Evolutionary conservation across 2,329 filamentous ascomycete genomes (phyloP).

Genomic region (Xylariaceae sp.): DNA sequence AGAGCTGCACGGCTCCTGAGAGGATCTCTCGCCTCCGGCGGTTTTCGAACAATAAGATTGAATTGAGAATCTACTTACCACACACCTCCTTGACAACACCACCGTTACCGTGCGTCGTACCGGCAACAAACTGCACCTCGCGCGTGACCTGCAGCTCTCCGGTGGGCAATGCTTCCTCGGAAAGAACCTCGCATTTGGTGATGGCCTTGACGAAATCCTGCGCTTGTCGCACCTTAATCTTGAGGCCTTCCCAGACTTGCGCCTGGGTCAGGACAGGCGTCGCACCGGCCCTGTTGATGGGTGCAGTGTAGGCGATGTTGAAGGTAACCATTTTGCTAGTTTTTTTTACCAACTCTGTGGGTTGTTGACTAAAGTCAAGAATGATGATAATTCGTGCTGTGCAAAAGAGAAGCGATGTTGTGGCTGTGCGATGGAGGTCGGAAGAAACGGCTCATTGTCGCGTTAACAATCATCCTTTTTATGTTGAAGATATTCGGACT

Average conservation of each 20-base stretch:
- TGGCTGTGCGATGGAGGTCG: conserved; percentile 1
- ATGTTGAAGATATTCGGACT: not conserved
- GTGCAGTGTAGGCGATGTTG: conserved; percentile 44
- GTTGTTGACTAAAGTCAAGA: not conserved
- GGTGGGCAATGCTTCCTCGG: conserved; percentile 34
- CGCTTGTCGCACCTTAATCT: conserved; percentile 44
- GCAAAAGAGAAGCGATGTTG: not conserved
- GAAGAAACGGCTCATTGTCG: not conserved
- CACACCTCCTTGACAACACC: conserved; percentile 39
- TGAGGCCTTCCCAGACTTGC: conserved; percentile 46
- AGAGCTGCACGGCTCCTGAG: no score
- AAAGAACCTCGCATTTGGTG: conserved; percentile 39
- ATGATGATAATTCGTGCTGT: not conserved
- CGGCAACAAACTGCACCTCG: conserved; percentile 39
- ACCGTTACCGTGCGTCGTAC: conserved; percentile 2
- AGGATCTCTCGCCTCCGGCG: no score
- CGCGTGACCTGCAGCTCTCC: conserved; percentile 38
- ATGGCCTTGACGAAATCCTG: conserved; percentile 48
- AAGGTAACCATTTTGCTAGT: conserved; percentile 45
- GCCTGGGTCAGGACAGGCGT: conserved; percentile 37
- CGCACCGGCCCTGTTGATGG: conserved; percentile 44
- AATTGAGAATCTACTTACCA: conserved; percentile 23
- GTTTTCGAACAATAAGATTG: no score
- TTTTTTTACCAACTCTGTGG: no score
- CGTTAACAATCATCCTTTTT: conserved; percentile 5